Conservation (phyloP, 306 rosid species). For the Quercus engelmannii region DNA sequence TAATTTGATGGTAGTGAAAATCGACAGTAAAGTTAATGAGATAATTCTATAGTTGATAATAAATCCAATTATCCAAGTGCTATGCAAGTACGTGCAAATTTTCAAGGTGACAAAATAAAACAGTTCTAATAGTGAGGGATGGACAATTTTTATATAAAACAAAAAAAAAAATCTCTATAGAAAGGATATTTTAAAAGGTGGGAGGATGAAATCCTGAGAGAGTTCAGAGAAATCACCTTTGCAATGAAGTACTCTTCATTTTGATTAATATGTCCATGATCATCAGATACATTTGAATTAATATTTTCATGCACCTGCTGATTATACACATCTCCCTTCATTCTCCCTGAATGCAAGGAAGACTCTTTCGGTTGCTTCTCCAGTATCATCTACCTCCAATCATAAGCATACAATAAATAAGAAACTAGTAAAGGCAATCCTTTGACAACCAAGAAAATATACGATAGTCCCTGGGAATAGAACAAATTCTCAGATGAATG, state of each 20-base stretch:
- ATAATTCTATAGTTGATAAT: background rate
- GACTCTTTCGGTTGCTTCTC: conserved; percentile 53
- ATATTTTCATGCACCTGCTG: conserved; percentile 37
- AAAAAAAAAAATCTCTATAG: background rate
- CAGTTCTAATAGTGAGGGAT: background rate
- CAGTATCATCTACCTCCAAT: conserved; percentile 54
- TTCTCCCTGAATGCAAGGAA: conserved; percentile 26
- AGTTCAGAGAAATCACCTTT: conserved; percentile 45
- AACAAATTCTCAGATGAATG: conserved; percentile 3
- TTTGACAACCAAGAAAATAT: conserved; percentile 1
- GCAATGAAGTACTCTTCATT: conserved; percentile 54
- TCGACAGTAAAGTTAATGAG: background rate
- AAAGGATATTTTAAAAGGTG: background rate
- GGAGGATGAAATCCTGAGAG: background rate
- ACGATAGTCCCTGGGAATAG: conserved; percentile 10
- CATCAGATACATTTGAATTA: conserved; percentile 37
- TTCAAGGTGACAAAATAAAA: background rate
- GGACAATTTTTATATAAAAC: background rate
- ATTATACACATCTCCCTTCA: conserved; percentile 33
- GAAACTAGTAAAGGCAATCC: conserved; percentile 5
- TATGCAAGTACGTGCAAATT: background rate
- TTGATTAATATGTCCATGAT: conserved; percentile 29
- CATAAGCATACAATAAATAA: conserved; percentile 14
- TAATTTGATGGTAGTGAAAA: background rate
- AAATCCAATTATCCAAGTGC: background rate